phyloP scores from a whole-genome alignment of 2,329 filamentous ascomycete genomes.

The Penicillium sp. region DNA sequence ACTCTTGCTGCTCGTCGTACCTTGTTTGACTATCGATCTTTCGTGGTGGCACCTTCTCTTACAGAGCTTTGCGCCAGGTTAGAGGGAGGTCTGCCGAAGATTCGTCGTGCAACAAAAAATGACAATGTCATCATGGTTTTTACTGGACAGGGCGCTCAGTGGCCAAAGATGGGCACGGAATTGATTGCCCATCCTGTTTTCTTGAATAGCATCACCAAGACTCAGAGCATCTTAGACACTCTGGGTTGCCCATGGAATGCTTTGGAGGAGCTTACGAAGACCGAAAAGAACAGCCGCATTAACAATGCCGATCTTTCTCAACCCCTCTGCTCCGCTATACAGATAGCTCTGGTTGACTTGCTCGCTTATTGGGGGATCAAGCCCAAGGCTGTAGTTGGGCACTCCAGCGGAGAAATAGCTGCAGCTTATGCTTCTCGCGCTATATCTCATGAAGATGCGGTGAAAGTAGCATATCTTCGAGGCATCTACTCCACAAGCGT shows the following conservation, averaged over 20 bases:
- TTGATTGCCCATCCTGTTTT: constrained; percentile 15
- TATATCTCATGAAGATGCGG: neutral
- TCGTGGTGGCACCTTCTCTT: constrained; percentile 17
- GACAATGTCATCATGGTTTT: constrained; percentile 17
- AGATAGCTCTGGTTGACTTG: constrained; percentile 21
- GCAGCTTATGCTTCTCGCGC: constrained; percentile 16
- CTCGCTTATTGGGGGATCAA: constrained; percentile 15
- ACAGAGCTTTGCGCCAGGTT: neutral
- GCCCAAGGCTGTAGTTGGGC: constrained; percentile 18
- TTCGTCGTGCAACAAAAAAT: neutral
- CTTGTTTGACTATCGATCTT: constrained; percentile 4
- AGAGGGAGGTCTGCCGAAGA: neutral
- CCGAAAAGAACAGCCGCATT: neutral
- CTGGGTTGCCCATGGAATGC: constrained; percentile 20
- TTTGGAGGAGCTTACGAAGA: neutral
- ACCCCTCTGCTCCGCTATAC: constrained; percentile 19
- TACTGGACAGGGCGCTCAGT: constrained; percentile 21
- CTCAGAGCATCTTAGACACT: constrained; percentile 13
- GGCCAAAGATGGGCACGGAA: constrained; percentile 16
- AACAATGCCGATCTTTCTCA: constrained; percentile 14
- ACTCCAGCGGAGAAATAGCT: constrained; percentile 25
- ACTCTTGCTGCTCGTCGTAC: constrained; percentile 20
- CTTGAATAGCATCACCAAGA: constrained; percentile 6
- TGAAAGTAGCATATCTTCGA: neutral
- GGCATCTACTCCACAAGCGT: neutral